phyloP scores from a whole-genome alignment of 2,329 filamentous ascomycete genomes.

The Colletotrichum liaoningense region DNA sequence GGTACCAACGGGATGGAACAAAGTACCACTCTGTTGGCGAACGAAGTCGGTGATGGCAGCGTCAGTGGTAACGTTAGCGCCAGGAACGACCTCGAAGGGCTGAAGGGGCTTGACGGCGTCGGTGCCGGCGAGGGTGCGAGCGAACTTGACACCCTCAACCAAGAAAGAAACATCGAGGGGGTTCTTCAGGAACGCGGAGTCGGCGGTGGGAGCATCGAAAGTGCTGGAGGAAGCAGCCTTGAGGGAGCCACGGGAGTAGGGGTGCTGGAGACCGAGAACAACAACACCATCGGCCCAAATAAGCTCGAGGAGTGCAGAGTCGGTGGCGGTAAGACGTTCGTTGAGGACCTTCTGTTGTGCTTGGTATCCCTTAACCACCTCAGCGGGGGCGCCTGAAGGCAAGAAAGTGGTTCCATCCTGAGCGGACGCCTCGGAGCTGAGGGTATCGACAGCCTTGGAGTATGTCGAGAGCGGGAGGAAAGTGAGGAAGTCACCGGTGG shows the following conservation, averaged over 20 bases:
- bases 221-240: constrained; percentile 50
- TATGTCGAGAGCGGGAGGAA: constrained; percentile 42
- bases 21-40: constrained; percentile 18
- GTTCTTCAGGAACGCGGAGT: constrained; percentile 52
- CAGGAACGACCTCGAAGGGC: constrained; percentile 32
- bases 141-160: constrained; percentile 46
- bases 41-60: constrained; percentile 25
- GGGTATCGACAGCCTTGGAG: constrained; percentile 37
- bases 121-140: constrained; percentile 43
- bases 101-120: constrained; percentile 7
- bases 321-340: constrained; percentile 41
- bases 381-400: constrained; percentile 45
- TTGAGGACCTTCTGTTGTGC: constrained; percentile 48
- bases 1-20: constrained; percentile 52
- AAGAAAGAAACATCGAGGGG: constrained; percentile 49
- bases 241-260: constrained; percentile 53
- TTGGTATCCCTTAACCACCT: constrained; percentile 51
- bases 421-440: constrained; percentile 43
- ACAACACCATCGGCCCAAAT: constrained; percentile 46
- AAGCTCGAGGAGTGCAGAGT: constrained; percentile 44
- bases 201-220: constrained; percentile 47
- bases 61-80: constrained; percentile 27
- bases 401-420: constrained; percentile 49
- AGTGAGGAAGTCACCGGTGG: constrained; percentile 37
- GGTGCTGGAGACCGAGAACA: constrained; percentile 49